Evolutionary conservation across 2,329 filamentous ascomycete genomes (phyloP), one percentile per base, ranked within the genome.

Genomic region (Paecilomyces sp.): DNA sequence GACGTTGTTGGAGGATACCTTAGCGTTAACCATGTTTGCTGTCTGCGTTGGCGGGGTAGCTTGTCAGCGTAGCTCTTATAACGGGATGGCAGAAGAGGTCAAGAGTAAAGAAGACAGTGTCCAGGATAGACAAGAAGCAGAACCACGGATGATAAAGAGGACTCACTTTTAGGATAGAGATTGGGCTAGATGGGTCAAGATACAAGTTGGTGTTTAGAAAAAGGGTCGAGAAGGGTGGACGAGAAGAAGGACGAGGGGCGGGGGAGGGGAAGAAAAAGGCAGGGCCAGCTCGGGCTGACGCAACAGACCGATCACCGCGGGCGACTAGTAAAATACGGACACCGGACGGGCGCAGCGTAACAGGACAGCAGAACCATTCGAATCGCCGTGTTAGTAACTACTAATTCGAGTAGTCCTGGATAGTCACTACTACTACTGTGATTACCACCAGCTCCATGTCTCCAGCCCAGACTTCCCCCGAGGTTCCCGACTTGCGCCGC

Each of bases 11-110:
- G 9, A 56, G 15, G 64, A 52, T 71, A 72, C 70, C 71, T 73
- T 70, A 61, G 71, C 68, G 60, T 24, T 8, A 57, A 70, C 71
- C 73, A 74, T 75, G 63, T 68, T 75, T 67, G 66, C 64, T 63
- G 63, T 63, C 64, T 61, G 60, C 28, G 24, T 53, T 65, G 66
- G 70, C 68, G 64, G 63, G 64, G 66, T 65, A 69, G 60, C 55
- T 33, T 66, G 66, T 73, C 65, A 73, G 70, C 65, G 47, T 57
- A 64, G 59, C 58, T 62, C 57, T 34, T 36, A 47, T 30, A n/a
- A 36, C 54, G 41, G 50, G 57, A 55, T 33, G 55, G 25, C 60
- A 54, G 41, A 60, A 31, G 51, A 52, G 53, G 31, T 28, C 1
- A 28, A 28, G 22, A 22, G 22, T 22, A 3, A 28, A 28, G 25